phyloP scores from a whole-genome alignment of 768 basidiomycete species.

The Galerina sulciceps region DNA sequence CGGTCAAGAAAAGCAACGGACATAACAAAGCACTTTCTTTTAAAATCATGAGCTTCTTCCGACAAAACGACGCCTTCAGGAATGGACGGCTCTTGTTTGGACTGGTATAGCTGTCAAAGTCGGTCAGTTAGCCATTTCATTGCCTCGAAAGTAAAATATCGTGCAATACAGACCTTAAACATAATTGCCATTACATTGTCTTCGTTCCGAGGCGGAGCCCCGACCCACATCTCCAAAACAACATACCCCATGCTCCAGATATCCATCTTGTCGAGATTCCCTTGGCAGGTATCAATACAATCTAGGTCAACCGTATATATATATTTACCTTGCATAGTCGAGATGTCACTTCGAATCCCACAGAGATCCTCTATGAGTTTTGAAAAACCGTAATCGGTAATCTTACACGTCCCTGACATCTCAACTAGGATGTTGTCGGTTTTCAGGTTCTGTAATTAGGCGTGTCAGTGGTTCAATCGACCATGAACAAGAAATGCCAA shows the following conservation, averaged over 20 bases:
- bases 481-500: slow-evolving; percentile 1
- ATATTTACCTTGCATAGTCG: slow-evolving; percentile 90
- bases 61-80: slow-evolving; percentile 85
- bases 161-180: slow-evolving; percentile 73
- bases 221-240: slow-evolving; percentile 99
- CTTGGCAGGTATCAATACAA: slow-evolving; percentile 85
- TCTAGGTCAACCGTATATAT: slow-evolving; percentile 99
- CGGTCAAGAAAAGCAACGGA: slow-evolving; percentile 40
- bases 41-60: slow-evolving; percentile 81
- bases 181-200: slow-evolving; percentile 92
- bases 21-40: slow-evolving; percentile 89
- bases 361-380: slow-evolving; percentile 90
- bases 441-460: slow-evolving; percentile 78
- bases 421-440: slow-evolving; percentile 98
- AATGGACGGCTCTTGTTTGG: slow-evolving; percentile 85
- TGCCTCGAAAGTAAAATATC: neutral
- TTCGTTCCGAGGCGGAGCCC: slow-evolving; percentile 91
- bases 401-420: slow-evolving; percentile 90
- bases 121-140: neutral
- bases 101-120: slow-evolving; percentile 68
- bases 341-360: slow-evolving; percentile 80
- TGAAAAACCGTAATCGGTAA: slow-evolving; percentile 98
- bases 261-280: slow-evolving; percentile 96
- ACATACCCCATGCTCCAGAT: slow-evolving; percentile 99
- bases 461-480: neutral